A percentile compares a stretch with the other conserved stretches of the same genome.
These are phyloP conservation scores for Auricularia sp. DNA, from an alignment of 768 basidiomycete species.

Conservation along the genomic window DNA sequence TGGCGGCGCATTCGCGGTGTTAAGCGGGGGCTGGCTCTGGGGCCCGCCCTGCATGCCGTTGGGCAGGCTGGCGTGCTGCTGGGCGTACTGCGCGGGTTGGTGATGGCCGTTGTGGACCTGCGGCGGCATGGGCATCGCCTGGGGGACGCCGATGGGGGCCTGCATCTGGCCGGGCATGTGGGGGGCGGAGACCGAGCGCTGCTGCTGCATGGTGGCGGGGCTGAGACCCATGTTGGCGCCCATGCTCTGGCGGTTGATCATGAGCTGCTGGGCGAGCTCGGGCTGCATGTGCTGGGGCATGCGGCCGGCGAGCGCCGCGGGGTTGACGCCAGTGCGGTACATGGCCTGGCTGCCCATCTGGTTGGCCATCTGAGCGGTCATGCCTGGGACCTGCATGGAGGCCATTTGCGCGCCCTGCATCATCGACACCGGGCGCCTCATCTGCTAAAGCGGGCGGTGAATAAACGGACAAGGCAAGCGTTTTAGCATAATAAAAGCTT, in stretches of 20 bases:
- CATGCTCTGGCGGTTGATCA: neutral
- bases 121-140: too few species aligned
- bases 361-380: too few species aligned
- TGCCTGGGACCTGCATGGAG: too few species aligned
- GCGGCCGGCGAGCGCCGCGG: neutral
- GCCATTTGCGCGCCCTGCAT: too few species aligned
- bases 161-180: neutral
- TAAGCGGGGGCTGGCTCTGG: neutral
- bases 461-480: neutral
- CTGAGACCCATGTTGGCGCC: neutral
- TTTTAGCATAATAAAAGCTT: neutral
- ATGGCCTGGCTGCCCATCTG: neutral
- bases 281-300: neutral
- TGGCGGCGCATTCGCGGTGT: neutral
- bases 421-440: too few species aligned
- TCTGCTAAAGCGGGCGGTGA: too few species aligned
- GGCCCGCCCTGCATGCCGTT: neutral
- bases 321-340: neutral
- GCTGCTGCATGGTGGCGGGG: constrained; percentile 13
- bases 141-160: too few species aligned
- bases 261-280: neutral
- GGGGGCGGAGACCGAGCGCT: constrained; percentile 10
- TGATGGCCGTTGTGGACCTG: too few species aligned
- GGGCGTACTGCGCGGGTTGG: too few species aligned
- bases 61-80: too few species aligned